Conservation (phyloP, 768 basidiomycete genomes). For the Rhizopogon roseolus region DNA sequence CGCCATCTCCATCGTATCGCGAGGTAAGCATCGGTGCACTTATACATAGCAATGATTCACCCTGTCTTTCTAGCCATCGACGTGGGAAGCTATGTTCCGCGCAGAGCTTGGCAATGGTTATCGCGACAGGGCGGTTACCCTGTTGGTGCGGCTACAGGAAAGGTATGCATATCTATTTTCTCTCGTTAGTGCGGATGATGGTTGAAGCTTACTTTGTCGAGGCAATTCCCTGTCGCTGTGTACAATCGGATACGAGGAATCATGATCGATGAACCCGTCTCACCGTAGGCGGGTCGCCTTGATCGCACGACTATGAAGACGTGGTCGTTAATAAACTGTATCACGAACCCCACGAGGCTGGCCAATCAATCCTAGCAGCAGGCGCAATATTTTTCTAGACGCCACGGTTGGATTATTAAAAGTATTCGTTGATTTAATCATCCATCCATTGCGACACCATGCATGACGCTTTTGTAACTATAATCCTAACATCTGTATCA, state of each 20-base stretch:
- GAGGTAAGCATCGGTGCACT: conserved; percentile 16
- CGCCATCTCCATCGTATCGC: conserved; percentile 34
- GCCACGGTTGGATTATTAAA: conserved; percentile 1
- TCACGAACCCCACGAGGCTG: not conserved
- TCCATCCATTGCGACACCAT: conserved; percentile 6
- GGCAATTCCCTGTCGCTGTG: conserved; percentile 75
- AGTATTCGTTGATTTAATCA: conserved; percentile 8
- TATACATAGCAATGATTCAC: not conserved
- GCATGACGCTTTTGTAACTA: conserved; percentile 7
- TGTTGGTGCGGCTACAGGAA: conserved; percentile 69
- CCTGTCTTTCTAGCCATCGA: conserved; percentile 58
- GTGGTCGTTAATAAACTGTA: conserved; percentile 4
- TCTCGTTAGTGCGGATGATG: not conserved
- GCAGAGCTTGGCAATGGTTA: conserved; percentile 82
- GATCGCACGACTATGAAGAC: not conserved
- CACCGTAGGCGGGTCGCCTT: conserved; percentile 34
- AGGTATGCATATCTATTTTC: conserved; percentile 41
- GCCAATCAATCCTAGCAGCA: not conserved
- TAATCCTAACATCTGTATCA: conserved; percentile 7
- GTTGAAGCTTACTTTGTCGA: conserved; percentile 21
- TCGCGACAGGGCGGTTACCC: conserved; percentile 58
- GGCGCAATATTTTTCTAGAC: conserved; percentile 6
- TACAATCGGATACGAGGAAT: conserved; percentile 78
- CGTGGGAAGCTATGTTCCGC: conserved; percentile 94
- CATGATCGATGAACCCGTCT: conserved; percentile 63